Conservation (phyloP, 2,329 filamentous ascomycete species). For the Hirsutella thompsonii region DNA sequence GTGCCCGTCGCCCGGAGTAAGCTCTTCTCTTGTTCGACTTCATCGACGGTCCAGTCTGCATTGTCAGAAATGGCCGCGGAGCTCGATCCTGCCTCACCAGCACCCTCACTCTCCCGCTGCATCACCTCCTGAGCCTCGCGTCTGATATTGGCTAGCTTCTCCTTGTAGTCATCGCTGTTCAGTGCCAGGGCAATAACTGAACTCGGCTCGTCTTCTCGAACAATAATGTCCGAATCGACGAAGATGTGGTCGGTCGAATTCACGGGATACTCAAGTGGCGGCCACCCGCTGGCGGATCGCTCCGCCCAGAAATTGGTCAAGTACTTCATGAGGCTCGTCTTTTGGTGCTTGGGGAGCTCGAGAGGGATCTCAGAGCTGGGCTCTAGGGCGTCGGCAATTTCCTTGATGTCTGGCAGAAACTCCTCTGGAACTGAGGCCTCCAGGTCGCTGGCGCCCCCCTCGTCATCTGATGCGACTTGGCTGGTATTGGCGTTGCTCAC, state of each 20-base stretch:
- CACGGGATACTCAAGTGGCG: slow-evolving; percentile 82
- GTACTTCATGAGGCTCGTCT: slow-evolving; percentile 87
- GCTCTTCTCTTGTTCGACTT: slow-evolving; percentile 72
- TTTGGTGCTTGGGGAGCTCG: slow-evolving; percentile 84
- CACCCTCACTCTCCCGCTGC: slow-evolving; percentile 21
- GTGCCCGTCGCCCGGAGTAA: slow-evolving; percentile 76
- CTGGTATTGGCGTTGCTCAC: slow-evolving; percentile 16
- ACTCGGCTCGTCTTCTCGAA: slow-evolving; percentile 92
- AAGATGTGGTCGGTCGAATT: slow-evolving; percentile 87
- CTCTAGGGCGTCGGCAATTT: slow-evolving; percentile 50
- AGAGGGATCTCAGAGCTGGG: slow-evolving; percentile 46
- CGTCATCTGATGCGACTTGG: slow-evolving; percentile 55
- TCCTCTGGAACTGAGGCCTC: slow-evolving; percentile 60
- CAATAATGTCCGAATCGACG: slow-evolving; percentile 91
- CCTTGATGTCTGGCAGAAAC: slow-evolving; percentile 48
- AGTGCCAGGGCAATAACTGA: slow-evolving; percentile 90
- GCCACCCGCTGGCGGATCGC: slow-evolving; percentile 89
- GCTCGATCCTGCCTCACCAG: slow-evolving; percentile 14
- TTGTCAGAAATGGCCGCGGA: slow-evolving; percentile 21
- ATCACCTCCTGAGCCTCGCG: slow-evolving; percentile 30
- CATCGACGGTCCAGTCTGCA: slow-evolving; percentile 32
- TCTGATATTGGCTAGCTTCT: slow-evolving; percentile 60
- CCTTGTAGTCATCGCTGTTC: slow-evolving; percentile 74
- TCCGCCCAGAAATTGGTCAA: slow-evolving; percentile 98
- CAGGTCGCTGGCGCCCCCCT: slow-evolving; percentile 55